Evolutionary conservation across 2,329 filamentous ascomycete genomes (phyloP), one percentile per base, ranked within the genome.

Genomic region (Piedraia hortae): DNA sequence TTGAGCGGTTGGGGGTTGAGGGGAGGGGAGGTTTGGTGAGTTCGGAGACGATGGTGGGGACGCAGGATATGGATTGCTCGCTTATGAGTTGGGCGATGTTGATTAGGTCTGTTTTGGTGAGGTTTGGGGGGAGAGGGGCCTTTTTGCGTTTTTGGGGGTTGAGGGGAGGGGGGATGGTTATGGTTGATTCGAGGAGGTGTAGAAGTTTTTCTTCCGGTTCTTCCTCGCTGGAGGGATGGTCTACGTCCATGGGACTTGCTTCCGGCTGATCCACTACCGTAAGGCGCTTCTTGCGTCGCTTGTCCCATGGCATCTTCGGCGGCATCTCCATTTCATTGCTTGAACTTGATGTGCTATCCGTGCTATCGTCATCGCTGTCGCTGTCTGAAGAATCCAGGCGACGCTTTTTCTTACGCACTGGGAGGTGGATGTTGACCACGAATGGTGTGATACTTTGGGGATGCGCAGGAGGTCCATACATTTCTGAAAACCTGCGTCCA

Each of bases 401-500:
- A 8, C 24, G 24, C 9, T 9, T 22, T 24, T 22, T 34, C 21
- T 15, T 22, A 18, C 11, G 30, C 18, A 13, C 10, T 10, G 21
- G 26, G 13, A 27, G 15, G 26, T 16, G 23, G 19, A 26, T 30
- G 20, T 29, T 14, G 7, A 17, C 7, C 5, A 20, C 21, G n/a
- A 10, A 22, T 18, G 10, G 16, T 17, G 7, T 7, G 7, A 10
- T 17, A 17, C 7, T 10, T 10, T 17, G 16, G 10, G 7, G 7
- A 17, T 17, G 16, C 10, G 4, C 12, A 15, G 18, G 16, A 20
- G 6, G 22, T 8, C 12, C 16, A 14, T 21, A 14, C 9, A 15
- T 12, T 17, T 16, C 16, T 6, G 21, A 16, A 38, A 64, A 65
- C 32, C 61, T 63, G 11, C 52, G 43, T 33, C 60, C 53, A 24